Percentiles rank a stretch among this genome's conserved stretches.
Conservation (phyloP, 306 rosid genomes). For the Macrotyloma uniflorum region DNA sequence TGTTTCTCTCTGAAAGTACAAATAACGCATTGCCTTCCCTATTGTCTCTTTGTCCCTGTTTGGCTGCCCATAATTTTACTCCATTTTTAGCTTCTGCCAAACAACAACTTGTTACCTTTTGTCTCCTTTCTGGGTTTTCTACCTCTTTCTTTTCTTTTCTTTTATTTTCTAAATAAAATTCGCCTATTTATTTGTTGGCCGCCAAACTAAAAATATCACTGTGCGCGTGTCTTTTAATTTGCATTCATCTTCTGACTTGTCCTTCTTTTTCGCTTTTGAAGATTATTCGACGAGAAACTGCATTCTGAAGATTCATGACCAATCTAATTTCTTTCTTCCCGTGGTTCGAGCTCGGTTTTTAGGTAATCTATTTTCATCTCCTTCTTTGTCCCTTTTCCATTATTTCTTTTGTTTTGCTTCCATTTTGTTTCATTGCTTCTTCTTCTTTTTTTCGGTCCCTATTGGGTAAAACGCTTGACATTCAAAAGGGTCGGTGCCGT, state of each 20-base stretch:
- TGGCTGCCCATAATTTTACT: constrained; percentile 39
- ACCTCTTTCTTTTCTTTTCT: no score
- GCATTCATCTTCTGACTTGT: neutral
- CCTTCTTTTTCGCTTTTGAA: constrained; percentile 21
- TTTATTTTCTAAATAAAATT: neutral
- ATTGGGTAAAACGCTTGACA: constrained; percentile 19
- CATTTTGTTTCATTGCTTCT: neutral
- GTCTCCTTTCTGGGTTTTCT: constrained; percentile 17
- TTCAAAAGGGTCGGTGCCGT: constrained; percentile 28
- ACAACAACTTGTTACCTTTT: constrained; percentile 11
- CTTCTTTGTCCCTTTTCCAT: neutral
- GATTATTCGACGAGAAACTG: constrained; percentile 21
- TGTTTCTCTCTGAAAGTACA: neutral
- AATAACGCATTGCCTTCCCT: constrained; percentile 23
- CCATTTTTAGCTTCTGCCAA: constrained; percentile 29
- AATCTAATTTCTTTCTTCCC: constrained; percentile 32
- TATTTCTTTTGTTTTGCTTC: neutral
- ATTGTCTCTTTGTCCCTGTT: constrained; percentile 34
- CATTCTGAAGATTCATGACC: constrained; percentile 47
- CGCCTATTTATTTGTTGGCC: constrained; percentile 16
- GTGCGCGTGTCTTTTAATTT: constrained; percentile 10
- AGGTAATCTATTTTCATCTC: constrained; percentile 1
- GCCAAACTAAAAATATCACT: constrained; percentile 9
- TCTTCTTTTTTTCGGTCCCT: neutral
- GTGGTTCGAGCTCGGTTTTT: constrained; percentile 44